Percentiles rank a stretch among this genome's conserved stretches.
phyloP scores from a whole-genome alignment of 352 stramenopile species.

The Pythium dissimile region DNA sequence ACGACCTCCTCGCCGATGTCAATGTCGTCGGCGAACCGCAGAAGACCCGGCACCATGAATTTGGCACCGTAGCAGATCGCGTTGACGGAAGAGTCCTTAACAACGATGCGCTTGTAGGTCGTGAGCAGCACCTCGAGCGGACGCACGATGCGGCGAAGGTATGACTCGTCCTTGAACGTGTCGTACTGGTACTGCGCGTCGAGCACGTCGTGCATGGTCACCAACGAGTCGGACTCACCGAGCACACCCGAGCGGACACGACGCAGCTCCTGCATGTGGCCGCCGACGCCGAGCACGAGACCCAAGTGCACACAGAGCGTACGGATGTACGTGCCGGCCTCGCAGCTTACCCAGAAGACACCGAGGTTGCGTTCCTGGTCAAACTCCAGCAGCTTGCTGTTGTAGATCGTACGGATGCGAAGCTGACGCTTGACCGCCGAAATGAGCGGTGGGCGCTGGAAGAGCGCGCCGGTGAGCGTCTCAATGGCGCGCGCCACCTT shows the following conservation, averaged over 20 bases:
- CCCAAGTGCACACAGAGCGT: constrained; percentile 99
- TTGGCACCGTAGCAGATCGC: constrained; percentile 99
- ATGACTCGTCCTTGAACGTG: constrained; percentile 99
- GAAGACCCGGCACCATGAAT: constrained; percentile 99
- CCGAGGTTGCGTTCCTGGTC: constrained; percentile 97
- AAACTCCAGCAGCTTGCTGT: constrained; percentile 99
- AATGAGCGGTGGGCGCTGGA: constrained; percentile 99
- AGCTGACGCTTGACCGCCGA: constrained; percentile 99
- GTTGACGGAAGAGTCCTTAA: constrained; percentile 99
- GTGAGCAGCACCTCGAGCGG: constrained; percentile 98
- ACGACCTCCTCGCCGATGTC: constrained; percentile 99
- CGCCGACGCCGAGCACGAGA: constrained; percentile 95
- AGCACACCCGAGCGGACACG: constrained; percentile 96
- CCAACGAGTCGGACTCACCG: constrained; percentile 95
- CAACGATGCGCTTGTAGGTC: constrained; percentile 99
- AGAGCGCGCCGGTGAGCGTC: constrained; percentile 99
- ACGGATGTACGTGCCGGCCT: constrained; percentile 99
- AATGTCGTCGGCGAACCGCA: constrained; percentile 99
- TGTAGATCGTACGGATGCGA: constrained; percentile 99
- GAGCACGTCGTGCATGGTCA: constrained; percentile 99
- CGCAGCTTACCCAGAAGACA: constrained; percentile 96
- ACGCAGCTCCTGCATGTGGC: constrained; percentile 99
- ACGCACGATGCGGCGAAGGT: constrained; percentile 97
- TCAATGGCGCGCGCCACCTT: constrained; percentile 96
- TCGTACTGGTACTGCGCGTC: constrained; percentile 99